Evolutionary conservation across 495 filamentous ascomycete species (phyloP), one percentile per base, ranked within the genome.

Genomic region (Penicillium mononematosum): DNA sequence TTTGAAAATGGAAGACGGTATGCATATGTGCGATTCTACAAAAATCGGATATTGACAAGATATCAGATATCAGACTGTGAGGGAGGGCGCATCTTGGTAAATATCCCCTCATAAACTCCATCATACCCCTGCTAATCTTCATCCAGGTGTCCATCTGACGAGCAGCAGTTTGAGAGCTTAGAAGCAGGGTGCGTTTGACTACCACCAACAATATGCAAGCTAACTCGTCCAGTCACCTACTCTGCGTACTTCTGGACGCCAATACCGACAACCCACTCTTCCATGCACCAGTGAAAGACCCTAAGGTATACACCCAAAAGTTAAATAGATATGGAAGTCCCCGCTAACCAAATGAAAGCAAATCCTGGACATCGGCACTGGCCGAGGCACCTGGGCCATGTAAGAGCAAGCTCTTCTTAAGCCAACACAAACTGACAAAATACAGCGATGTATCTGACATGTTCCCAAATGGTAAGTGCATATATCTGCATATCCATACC

Each of bases 321-420:
- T 5, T 10, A 11, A 1, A 9, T 3, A 31, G 2, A 3, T 1
- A 29, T 9, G 4, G 17, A 17, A 4, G 6, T 0, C 5, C 11
- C 19, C 8, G 17, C 39, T 53, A 11, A 53, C 25, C 41, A 32
- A 45, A n/a, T 5, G 4, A 7, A 16, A 53, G 53, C 43, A 59
- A 12, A 55, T 59, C 12, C 34, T 59, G 12, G 57, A 59, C 27
- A 36, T 59, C 12, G 57, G 57, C 5, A 59, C 57, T 1, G 57
- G 57, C 27, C 43, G 56, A 45, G 62, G 62, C 20, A 32, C 24
- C 4, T 61, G 64, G 58, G 61, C 63, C 29, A 53, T 58, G 51
- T 66, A 61, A 39, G 57, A 41, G 11, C 24, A 4, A 2, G 42
- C 36, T 14, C 9, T 8, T 3, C 11, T 3, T 20, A 3, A 42